These are phyloP conservation scores for Tuber aestivum DNA, from an alignment of 495 filamentous ascomycete genomes.

Conservation along the genomic window DNA sequence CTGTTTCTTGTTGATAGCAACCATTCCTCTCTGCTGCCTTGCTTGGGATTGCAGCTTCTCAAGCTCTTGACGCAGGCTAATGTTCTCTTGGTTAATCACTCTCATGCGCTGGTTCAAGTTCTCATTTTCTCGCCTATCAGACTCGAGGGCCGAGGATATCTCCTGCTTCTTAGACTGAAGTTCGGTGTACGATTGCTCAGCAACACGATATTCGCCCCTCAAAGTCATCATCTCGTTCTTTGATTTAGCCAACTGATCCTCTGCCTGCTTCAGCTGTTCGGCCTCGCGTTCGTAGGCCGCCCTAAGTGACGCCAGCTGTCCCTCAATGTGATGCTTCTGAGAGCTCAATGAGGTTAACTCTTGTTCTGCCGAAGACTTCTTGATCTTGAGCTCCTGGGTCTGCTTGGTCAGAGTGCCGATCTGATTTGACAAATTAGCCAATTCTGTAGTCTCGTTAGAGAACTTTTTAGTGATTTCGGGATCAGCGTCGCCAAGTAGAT, in stretches of 20 bases:
- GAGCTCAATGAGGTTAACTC: constrained; percentile 68
- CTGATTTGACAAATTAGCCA: constrained; percentile 96
- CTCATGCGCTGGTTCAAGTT: constrained; percentile 82
- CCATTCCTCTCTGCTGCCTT: constrained; percentile 88
- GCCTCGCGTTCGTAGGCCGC: constrained; percentile 89
- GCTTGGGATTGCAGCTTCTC: constrained; percentile 86
- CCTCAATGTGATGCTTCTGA: constrained; percentile 89
- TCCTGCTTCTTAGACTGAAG: constrained; percentile 78
- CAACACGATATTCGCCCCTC: constrained; percentile 69
- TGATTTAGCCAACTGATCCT: constrained; percentile 70
- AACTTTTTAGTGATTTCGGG: constrained; percentile 82
- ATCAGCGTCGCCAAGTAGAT: constrained; percentile 90
- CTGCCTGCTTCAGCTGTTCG: constrained; percentile 71
- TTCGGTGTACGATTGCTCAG: constrained; percentile 78
- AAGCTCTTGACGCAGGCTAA: constrained; percentile 74
- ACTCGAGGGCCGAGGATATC: constrained; percentile 63
- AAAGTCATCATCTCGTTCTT: constrained; percentile 76
- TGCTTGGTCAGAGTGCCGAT: constrained; percentile 82
- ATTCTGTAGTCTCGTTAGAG: constrained; percentile 78
- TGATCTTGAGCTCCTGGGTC: constrained; percentile 83
- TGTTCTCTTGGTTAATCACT: constrained; percentile 70
- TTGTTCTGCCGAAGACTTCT: constrained; percentile 68
- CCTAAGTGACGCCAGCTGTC: constrained; percentile 73
- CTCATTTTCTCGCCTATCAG: constrained; percentile 83
- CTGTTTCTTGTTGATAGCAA: constrained; percentile 98